A percentile compares a stretch with the other conserved stretches of the same genome.
Evolutionary conservation across 768 basidiomycete genomes (phyloP).

Genomic region (Lactifluus volemus): DNA sequence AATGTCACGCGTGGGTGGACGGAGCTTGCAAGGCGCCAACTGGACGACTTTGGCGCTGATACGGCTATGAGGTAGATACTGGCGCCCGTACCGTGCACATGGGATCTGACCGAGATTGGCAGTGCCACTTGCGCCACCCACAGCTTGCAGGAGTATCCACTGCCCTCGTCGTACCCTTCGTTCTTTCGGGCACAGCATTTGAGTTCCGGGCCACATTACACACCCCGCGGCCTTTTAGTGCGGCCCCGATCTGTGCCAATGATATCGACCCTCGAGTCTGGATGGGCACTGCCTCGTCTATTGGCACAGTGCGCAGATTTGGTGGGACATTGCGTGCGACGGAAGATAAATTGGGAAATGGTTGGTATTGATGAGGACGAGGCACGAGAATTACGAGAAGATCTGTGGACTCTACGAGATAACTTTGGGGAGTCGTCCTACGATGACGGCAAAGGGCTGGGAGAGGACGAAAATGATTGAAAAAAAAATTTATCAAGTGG

Average conservation of each 20-base stretch:
- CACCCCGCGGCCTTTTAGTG: slow-evolving; percentile 5
- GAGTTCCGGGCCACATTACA: slow-evolving; percentile 9
- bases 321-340: slow-evolving; percentile 33
- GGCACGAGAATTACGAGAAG: slow-evolving; percentile 11
- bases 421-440: slow-evolving; percentile 7
- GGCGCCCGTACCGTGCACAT: neutral
- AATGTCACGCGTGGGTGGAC: slow-evolving; percentile 58
- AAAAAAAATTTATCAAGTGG: neutral
- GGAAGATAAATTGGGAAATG: slow-evolving; percentile 11
- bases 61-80: slow-evolving; percentile 32
- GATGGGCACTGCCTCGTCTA: slow-evolving; percentile 29
- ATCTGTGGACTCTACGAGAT: slow-evolving; percentile 16
- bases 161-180: slow-evolving; percentile 51
- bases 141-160: slow-evolving; percentile 45
- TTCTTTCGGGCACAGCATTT: slow-evolving; percentile 28
- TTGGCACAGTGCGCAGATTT: slow-evolving; percentile 46
- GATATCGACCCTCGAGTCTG: slow-evolving; percentile 33
- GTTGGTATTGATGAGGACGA: slow-evolving; percentile 15
- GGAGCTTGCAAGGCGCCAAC: slow-evolving; percentile 27
- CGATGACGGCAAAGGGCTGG: neutral
- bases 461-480: slow-evolving; percentile 13
- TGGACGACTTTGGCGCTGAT: slow-evolving; percentile 34
- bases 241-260: slow-evolving; percentile 7
- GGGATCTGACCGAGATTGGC: neutral
- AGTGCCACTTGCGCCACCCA: neutral